Evolutionary conservation across 2,329 filamentous ascomycete species (phyloP), one percentile per base, ranked within the genome.

Genomic region (Verticillium nonalfalfae): DNA sequence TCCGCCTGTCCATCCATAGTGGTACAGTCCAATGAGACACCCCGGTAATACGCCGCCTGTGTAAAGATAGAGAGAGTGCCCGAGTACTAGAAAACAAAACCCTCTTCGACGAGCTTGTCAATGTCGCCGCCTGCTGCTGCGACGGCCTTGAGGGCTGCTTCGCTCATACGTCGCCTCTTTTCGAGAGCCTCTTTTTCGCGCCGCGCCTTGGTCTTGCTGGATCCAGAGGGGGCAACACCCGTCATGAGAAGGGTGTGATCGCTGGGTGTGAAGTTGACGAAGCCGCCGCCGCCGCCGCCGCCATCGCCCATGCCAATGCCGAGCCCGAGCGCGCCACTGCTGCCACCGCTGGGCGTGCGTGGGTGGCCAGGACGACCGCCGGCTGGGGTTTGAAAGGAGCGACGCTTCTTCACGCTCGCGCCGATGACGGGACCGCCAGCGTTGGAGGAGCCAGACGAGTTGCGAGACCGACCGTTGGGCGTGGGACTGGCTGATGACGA

Each of bases 131-230:
- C 90, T 0, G 87, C 89, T 11, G 87, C 89, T 60, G 84, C 79
- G 0, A 93, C 85, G 9, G 88, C 89, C 73, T 85, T 85, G 65
- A 89, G 76, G 35, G 90, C 87, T 7, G 86, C 86, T 73, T 90
- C 85, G 69, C 84, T 88, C 60, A 93, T 71, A 71, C 84, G 82
- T 67, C 88, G 78, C 68, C 90, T 81, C 75, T 89, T 88, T 70
- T 97, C 94, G 59, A 84, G 81, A 1, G 91, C 91, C 77, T 97
- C 94, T 73, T 91, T 90, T 74, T 98, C 94, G 58, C 95, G 80
- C 60, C 93, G 79, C n/a, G 92, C 92, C 73, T 97, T 97, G 9
- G 95, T 98, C 83, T 98, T 98, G 67, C 86, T 90, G 67, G 88
- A 93, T 10, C 95, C 95, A 66, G 89, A 93, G 1, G 94, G 94